A percentile compares a stretch with the other conserved stretches of the same genome.
Conservation (phyloP, 2,329 filamentous ascomycete species). For the Fusarium coicis region DNA sequence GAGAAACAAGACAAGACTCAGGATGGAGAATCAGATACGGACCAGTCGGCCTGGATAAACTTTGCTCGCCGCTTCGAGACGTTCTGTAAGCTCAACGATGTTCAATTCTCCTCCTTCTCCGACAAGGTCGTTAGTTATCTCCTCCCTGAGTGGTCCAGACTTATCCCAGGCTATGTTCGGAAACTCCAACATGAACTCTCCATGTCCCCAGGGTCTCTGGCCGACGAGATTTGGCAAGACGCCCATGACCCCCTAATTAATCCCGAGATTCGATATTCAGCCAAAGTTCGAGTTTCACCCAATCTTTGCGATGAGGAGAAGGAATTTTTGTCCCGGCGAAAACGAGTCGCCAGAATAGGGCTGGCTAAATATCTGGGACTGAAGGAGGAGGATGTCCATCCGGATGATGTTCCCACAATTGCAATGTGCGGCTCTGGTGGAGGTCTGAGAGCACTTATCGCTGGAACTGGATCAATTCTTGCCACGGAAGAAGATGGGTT, state of each 20-base stretch:
- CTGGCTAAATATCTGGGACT: slow-evolving; percentile 86
- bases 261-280: slow-evolving; percentile 86
- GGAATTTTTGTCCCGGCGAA: slow-evolving; percentile 76
- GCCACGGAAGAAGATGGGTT: slow-evolving; percentile 87
- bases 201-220: slow-evolving; percentile 86
- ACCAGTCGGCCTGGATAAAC: slow-evolving; percentile 58
- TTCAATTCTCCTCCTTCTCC: slow-evolving; percentile 65
- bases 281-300: slow-evolving; percentile 82
- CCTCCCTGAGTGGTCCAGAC: slow-evolving; percentile 83
- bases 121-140: slow-evolving; percentile 76
- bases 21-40: slow-evolving; percentile 31
- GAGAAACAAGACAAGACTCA: slow-evolving; percentile 32
- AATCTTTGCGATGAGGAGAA: slow-evolving; percentile 87
- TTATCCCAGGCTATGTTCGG: slow-evolving; percentile 78
- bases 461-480: slow-evolving; percentile 87
- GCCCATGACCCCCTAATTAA: slow-evolving; percentile 85
- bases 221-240: slow-evolving; percentile 93
- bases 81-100: slow-evolving; percentile 64
- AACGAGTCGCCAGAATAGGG: slow-evolving; percentile 74
- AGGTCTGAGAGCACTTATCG: slow-evolving; percentile 88
- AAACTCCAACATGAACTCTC: slow-evolving; percentile 91
- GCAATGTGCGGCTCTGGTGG: slow-evolving; percentile 95
- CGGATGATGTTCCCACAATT: slow-evolving; percentile 91
- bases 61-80: slow-evolving; percentile 61
- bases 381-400: slow-evolving; percentile 82